Conservation (phyloP, 2,329 filamentous ascomycete genomes). For the Botryotinia globosa region DNA sequence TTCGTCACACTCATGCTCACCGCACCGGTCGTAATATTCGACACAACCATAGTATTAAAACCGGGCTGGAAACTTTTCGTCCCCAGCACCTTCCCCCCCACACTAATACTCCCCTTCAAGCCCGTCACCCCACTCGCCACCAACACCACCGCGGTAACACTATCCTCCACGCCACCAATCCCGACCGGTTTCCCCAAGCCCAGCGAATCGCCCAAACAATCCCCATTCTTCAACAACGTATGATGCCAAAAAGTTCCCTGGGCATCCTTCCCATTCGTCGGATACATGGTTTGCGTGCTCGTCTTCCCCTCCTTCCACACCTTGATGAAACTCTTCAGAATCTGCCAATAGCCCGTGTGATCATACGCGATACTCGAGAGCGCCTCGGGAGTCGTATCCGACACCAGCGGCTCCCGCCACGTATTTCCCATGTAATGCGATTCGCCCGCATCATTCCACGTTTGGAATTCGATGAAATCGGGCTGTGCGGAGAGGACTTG, state of each 20-base stretch:
- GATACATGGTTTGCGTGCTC: constrained; percentile 25
- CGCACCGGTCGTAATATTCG: constrained; percentile 23
- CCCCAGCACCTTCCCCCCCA: constrained; percentile 18
- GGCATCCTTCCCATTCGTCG: constrained; percentile 25
- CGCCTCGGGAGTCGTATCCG: constrained; percentile 30
- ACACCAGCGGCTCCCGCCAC: constrained; percentile 39
- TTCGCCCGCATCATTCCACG: constrained; percentile 44
- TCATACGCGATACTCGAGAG: constrained; percentile 38
- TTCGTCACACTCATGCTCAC: constrained; percentile 18
- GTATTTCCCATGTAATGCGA: constrained; percentile 43
- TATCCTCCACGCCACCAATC: constrained; percentile 13
- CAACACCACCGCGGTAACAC: constrained; percentile 22
- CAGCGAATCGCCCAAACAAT: constrained; percentile 11
- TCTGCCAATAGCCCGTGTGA: constrained; percentile 40
- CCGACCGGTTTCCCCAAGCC: constrained; percentile 15
- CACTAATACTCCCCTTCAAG: constrained; percentile 13
- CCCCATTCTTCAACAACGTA: constrained; percentile 23
- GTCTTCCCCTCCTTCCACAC: constrained; percentile 40
- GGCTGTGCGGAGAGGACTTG: constrained; percentile 39
- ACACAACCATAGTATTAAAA: constrained; percentile 24
- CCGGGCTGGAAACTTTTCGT: constrained; percentile 16
- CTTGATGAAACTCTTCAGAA: constrained; percentile 40
- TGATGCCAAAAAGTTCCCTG: constrained; percentile 39
- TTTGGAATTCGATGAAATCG: constrained; percentile 42
- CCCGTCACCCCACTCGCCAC: constrained; percentile 20